phyloP scores from a whole-genome alignment of 2,329 filamentous ascomycete genomes.

The Claviceps sp. region DNA sequence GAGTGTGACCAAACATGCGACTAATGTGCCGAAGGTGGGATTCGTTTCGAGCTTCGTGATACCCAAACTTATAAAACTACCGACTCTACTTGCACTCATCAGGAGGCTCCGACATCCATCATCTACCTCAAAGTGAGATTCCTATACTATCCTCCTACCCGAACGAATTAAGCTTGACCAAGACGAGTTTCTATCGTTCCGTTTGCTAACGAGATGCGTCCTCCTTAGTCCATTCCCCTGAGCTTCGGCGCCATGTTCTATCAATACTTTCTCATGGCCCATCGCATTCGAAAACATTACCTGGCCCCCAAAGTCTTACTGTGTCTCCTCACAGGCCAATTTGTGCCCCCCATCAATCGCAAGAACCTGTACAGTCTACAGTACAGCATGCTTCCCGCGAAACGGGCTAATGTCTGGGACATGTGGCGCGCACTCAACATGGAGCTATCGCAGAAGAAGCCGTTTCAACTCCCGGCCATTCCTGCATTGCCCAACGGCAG shows the following conservation, averaged over 20 bases:
- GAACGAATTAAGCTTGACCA: too few relatives aligned
- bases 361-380: conserved; percentile 92
- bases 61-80: conserved; percentile 38
- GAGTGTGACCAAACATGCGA: background rate
- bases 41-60: conserved; percentile 81
- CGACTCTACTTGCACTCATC: conserved; percentile 25
- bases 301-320: conserved; percentile 77
- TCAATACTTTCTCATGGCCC: conserved; percentile 90
- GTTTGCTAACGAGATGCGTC: background rate
- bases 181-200: background rate
- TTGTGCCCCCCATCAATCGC: conserved; percentile 88
- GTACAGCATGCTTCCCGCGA: conserved; percentile 91
- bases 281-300: conserved; percentile 90
- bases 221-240: conserved; percentile 64
- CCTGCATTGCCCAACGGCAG: conserved; percentile 20
- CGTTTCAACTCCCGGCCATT: conserved; percentile 22
- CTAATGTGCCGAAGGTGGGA: conserved; percentile 33
- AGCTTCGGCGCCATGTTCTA: conserved; percentile 90
- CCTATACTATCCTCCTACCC: background rate
- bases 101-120: conserved; percentile 57
- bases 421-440: conserved; percentile 65
- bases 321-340: conserved; percentile 77
- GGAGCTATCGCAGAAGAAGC: conserved; percentile 31
- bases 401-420: conserved; percentile 65
- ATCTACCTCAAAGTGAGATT: conserved; percentile 65